Evolutionary conservation across 331 rosid genomes (phyloP), one percentile per base, ranked within the genome.

Genomic region (Malus hybrid): DNA sequence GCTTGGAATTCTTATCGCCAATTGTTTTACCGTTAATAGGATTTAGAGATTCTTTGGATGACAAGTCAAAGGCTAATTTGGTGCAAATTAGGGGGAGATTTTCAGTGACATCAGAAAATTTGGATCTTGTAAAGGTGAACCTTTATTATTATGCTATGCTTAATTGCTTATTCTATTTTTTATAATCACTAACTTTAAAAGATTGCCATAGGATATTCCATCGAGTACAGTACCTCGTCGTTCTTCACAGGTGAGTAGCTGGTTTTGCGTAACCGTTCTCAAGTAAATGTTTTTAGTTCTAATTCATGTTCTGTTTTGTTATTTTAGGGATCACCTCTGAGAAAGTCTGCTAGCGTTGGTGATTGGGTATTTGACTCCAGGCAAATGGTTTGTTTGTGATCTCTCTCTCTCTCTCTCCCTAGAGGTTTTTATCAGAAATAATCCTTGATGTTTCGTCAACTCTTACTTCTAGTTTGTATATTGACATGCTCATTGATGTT

Each of bases 41-140:
- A 62, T 92, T 77, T 81, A 85, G 97, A 88, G 99, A 92, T 83
- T 90, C 97, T 70, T 65, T 93, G 80, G 99, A 95, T 78, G 99
- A 95, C 65, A 95, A 89, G 79, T 89, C 97, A 39, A 95, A 95
- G 84, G 86, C 97, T 74, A 95, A 89, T 80, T 88, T 95, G 69
- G 98, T 95, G 83, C 99, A 95, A 91, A 95, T 95, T 65, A 92
- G 83, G 84, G 99, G 99, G 61, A 82, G 99, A 68, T 95, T 95
- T 87, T 95, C 99, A 68, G 99, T 95, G 70, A 95, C 99, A 1
- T 90, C 97, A 50, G 99, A 92, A 85, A 95, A 93, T 80, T 85
- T 95, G 80, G 99, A 95, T 88, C 91, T 95, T 71, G 99, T 89
- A 70, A 95, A 89, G 97, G 99, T 95, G 79, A 85, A 77, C 63